Base-by-base conservation (phyloP, 139 green algal species). In the Yamagishiella unicocca region DNA sequence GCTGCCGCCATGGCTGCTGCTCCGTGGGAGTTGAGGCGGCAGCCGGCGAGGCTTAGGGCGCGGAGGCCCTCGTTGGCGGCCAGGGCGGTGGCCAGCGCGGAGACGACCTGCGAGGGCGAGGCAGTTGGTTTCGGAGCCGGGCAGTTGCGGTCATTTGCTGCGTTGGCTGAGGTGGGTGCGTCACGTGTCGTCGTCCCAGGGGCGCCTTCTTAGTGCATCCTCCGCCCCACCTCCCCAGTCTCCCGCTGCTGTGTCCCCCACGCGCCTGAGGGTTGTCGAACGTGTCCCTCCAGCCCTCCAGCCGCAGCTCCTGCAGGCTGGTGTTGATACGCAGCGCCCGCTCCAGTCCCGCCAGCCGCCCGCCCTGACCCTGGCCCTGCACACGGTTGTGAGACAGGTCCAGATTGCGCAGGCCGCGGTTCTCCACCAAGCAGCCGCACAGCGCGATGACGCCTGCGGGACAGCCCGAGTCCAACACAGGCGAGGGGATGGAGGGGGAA, bases 261-360 rank as follows among this genome's bases (percentile, higher is more conserved):
- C 74, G 25, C 50, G 70, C 75, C 75, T 43, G 45, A 19, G 78
- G 58, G 58, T 78, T 42, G 31, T 86, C 80, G 27, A 86, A 86
- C 8, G 80, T 86, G 80, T 86, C 80, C n/a, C 58, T 29, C 80
- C 80, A 86, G 25, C 62, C 80, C 62, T 86, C 80, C 42, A 86
- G 80, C 80, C 80, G 58, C 80, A 86, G 80, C 42, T 78, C 80
- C 62, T 35, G 27, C 43, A 86, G 80, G 0, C 25, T 21, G 62
- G 29, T 61, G 80, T 86, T 86, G 43, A 55, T 7, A 10, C 62
- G 42, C 62, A 86, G 80, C 1, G 64, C 64, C 7, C 80, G 80
- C 62, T 71, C 62, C n/a, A 86, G 64, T 2, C 42, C 62, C 31
- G 40, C 58, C 29, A 85, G 61, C 37, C 55, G 37, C 27, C 61